Conservation (phyloP, 768 basidiomycete genomes). For the Rubroboletus pulcherrimus region DNA sequence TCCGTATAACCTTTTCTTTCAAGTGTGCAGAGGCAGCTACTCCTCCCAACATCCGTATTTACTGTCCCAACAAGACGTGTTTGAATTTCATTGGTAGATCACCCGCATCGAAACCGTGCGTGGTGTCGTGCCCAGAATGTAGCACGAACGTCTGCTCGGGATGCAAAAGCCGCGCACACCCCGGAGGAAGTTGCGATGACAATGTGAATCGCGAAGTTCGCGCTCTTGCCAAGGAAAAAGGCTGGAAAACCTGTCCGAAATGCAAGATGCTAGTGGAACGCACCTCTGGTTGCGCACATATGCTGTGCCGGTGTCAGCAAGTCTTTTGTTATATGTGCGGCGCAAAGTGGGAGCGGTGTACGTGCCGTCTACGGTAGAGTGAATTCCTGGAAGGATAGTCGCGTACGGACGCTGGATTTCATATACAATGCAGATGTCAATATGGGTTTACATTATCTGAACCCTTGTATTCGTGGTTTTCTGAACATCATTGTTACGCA, state of each 20-base stretch:
- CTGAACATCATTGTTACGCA: not conserved
- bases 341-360: slow-evolving; percentile 1
- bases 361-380: not conserved
- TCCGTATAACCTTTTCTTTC: slow-evolving; percentile 33
- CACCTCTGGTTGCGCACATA: slow-evolving; percentile 51
- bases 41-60: slow-evolving; percentile 42
- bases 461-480: not conserved
- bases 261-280: slow-evolving; percentile 57
- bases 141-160: slow-evolving; percentile 37
- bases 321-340: slow-evolving; percentile 26
- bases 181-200: slow-evolving; percentile 37
- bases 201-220: slow-evolving; percentile 40
- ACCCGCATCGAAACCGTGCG: slow-evolving; percentile 21
- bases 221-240: slow-evolving; percentile 42
- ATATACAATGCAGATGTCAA: not conserved
- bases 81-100: slow-evolving; percentile 47
- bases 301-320: slow-evolving; percentile 48
- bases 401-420: not conserved
- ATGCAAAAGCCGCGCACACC: slow-evolving; percentile 49
- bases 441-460: not conserved
- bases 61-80: slow-evolving; percentile 45
- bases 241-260: slow-evolving; percentile 62
- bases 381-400: not conserved
- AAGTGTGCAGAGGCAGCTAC: slow-evolving; percentile 49
- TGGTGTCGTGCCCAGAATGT: slow-evolving; percentile 42